Base-by-base conservation (phyloP, 495 filamentous ascomycete species). In the Hyphodiscus hymeniophilus region DNA sequence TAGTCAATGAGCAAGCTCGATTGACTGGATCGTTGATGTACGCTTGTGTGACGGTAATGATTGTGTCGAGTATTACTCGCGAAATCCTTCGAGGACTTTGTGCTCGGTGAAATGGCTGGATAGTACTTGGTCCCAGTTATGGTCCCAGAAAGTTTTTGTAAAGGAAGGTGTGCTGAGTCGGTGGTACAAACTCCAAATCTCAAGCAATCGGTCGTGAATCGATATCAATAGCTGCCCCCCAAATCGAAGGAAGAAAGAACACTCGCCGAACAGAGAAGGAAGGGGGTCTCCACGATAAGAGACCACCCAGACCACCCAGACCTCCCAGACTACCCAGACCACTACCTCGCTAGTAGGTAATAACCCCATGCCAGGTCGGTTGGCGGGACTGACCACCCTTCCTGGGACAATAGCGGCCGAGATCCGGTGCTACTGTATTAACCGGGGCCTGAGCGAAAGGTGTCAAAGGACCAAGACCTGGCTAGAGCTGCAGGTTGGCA, bases 261-360 rank as follows among this genome's bases (percentile, higher is more conserved):
- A 42, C 20, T n/a, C 6, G 18, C 12, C 16, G 12, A 39, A n/a
- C 20, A n/a, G 16, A 13, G 22, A 36, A 22, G 39, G 31, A 38
- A 51, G 13, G 23, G 15, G 34, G 38, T 34, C 30, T 18, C 7
- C 8, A 35, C 40, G 47, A 50, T 42, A 42, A 50, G 40, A 26
- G 18, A 20, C 22, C 16, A 41, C 35, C 22, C 38, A 32, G 28
- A 15, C 42, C 38, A 50, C 32, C n/a, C 41, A 18, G 20, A 16
- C 17, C 47, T 28, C 26, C 13, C 16, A 20, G 31, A n/a, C n/a
- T n/a, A n/a, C n/a, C n/a, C n/a, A n/a, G n/a, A n/a, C n/a, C n/a
- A n/a, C n/a, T n/a, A n/a, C n/a, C n/a, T n/a, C n/a, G n/a, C n/a
- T n/a, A n/a, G n/a, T n/a, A n/a, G n/a, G n/a, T n/a, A n/a, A n/a